phyloP scores from a whole-genome alignment of 2,329 filamentous ascomycete species.

The Exserohilum rostratum region DNA sequence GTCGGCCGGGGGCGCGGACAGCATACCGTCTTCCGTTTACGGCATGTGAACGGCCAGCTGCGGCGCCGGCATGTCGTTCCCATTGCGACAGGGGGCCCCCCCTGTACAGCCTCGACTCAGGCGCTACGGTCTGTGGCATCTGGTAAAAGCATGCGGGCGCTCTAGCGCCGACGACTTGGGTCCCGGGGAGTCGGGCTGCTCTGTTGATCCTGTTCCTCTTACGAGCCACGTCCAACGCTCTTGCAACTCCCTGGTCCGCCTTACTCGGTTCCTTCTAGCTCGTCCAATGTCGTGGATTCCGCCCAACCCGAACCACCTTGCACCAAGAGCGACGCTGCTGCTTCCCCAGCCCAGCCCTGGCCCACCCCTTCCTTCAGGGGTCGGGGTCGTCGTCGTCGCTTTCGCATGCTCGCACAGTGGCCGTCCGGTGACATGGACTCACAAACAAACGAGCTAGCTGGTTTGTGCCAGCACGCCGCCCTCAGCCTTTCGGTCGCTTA shows the following conservation, averaged over 20 bases:
- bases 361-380: slow-evolving; percentile 42
- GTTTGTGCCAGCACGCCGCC: slow-evolving; percentile 30
- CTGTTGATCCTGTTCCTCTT: slow-evolving; percentile 41
- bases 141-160: slow-evolving; percentile 11
- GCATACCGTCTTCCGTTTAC: slow-evolving; percentile 32
- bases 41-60: slow-evolving; percentile 30
- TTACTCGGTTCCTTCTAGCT: slow-evolving; percentile 41
- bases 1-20: slow-evolving; percentile 40
- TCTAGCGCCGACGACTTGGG: slow-evolving; percentile 14
- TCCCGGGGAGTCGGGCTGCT: slow-evolving; percentile 31
- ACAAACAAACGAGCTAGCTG: slow-evolving; percentile 28
- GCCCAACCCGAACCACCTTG: slow-evolving; percentile 39
- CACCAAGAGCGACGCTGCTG: slow-evolving; percentile 27
- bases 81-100: slow-evolving; percentile 24
- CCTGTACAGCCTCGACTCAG: slow-evolving; percentile 10
- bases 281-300: slow-evolving; percentile 45
- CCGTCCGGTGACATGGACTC: slow-evolving; percentile 34
- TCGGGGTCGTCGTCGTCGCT: slow-evolving; percentile 17
- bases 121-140: slow-evolving; percentile 5
- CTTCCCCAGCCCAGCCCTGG: slow-evolving; percentile 34
- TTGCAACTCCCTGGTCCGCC: slow-evolving; percentile 39
- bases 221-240: slow-evolving; percentile 46
- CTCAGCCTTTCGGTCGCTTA: slow-evolving; percentile 36
- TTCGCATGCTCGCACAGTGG: slow-evolving; percentile 19
- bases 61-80: slow-evolving; percentile 39